Evolutionary conservation across 78 protist genomes (phyloP).

Genomic region (slime mould (Dictyostelium discoideum)): DNA sequence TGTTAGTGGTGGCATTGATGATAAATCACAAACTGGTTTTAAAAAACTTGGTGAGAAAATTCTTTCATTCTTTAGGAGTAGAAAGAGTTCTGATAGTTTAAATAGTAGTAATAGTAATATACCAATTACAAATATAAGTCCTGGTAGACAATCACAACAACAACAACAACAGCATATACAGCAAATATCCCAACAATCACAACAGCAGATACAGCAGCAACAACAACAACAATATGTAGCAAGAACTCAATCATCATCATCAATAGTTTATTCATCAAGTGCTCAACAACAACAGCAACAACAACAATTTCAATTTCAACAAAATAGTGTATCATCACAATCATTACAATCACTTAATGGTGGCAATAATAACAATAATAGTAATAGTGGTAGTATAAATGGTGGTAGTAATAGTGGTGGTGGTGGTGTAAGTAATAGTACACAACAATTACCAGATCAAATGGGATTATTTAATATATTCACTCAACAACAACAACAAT

Average conservation of each 20-base stretch:
- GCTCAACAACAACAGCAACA: background rate
- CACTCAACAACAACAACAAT: constrained; percentile 2
- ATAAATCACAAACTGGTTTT: background rate
- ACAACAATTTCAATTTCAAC: background rate
- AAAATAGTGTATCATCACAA: background rate
- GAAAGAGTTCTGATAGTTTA: background rate
- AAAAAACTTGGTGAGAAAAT: constrained; percentile 16
- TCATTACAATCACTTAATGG: background rate
- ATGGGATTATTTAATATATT: background rate
- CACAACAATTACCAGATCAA: background rate
- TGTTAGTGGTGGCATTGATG: background rate
- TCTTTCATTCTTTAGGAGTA: constrained; percentile 21
- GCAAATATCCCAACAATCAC: background rate
- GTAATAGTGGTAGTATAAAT: background rate
- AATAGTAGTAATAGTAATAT: constrained; percentile 6
- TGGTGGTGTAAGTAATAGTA: background rate
- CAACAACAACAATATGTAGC: background rate
- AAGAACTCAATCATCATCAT: background rate
- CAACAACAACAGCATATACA: background rate
- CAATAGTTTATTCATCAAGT: constrained; percentile 11
- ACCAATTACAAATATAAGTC: background rate
- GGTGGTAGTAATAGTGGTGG: background rate
- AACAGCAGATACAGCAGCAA: background rate
- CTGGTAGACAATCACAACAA: background rate
- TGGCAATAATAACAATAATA: background rate